Conservation (phyloP, 805 yeast genomes). For the Danielozyma ontarioensis region DNA sequence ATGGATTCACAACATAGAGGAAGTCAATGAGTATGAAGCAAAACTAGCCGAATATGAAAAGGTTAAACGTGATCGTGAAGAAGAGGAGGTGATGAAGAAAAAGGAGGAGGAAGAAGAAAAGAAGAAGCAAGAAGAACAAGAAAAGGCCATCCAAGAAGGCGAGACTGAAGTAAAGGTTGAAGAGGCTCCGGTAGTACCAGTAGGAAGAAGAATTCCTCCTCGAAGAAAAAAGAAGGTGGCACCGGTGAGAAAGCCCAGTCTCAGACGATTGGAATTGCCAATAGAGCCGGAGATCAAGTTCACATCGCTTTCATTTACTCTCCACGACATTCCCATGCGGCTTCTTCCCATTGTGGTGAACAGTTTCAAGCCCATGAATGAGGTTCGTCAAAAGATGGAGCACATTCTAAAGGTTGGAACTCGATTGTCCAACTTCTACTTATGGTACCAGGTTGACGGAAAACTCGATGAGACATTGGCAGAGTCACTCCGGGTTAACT, state of each 20-base stretch:
- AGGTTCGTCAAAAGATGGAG: constrained; percentile 59
- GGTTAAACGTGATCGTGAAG: constrained; percentile 22
- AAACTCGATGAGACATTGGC: constrained; percentile 62
- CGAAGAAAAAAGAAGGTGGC: constrained; percentile 9
- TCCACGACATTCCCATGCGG: constrained; percentile 62
- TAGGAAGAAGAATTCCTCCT: background rate
- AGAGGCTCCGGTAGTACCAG: constrained; percentile 5
- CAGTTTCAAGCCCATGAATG: constrained; percentile 54
- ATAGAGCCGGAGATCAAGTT: constrained; percentile 41
- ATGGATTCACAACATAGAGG: constrained; percentile 47
- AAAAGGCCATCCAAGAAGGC: constrained; percentile 15
- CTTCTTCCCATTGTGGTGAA: constrained; percentile 60
- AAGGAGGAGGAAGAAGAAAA: constrained; percentile 17
- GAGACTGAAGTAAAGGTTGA: constrained; percentile 10
- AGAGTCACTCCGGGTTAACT: constrained; percentile 55
- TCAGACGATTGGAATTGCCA: constrained; percentile 25
- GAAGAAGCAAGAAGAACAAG: constrained; percentile 12
- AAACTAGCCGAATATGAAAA: constrained; percentile 24
- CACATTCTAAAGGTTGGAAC: constrained; percentile 54
- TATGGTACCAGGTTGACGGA: constrained; percentile 86
- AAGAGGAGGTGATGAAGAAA: constrained; percentile 15
- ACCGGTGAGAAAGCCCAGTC: constrained; percentile 8
- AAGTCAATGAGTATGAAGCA: constrained; percentile 42
- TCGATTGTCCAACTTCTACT: constrained; percentile 53
- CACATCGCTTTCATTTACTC: constrained; percentile 62